Evolutionary conservation across 129 eudicot species (phyloP), one percentile per base, ranked within the genome.

Genomic region (Artemisia annua): DNA sequence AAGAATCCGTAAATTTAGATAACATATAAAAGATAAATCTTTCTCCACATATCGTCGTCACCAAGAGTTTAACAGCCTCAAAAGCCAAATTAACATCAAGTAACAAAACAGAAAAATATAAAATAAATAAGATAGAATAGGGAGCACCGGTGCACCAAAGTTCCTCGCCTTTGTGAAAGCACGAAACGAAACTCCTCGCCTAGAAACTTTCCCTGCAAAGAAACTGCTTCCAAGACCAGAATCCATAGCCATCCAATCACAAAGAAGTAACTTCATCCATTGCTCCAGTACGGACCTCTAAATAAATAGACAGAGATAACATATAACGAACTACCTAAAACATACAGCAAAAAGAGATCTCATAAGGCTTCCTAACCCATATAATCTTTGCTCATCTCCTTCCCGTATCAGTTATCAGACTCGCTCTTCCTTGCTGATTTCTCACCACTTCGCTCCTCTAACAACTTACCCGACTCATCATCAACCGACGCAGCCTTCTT

Each of bases 391-490:
- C n/a, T 30, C 8, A 68, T 52, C 61, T 51, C 26, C 35, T 26
- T 72, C 54, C 78, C 65, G 24, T 57, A 49, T 82, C 83, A 88
- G 39, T 79, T 67, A 81, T 79, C 85, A 0, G 84, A 62, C 11
- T 83, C 87, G 44, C 15, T 77, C 84, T 66, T 85, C 80, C 80
- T 76, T 1, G 62, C 73, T 14, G 70, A 84, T 53, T 79, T 69
- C 11, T 78, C 87, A 2, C 32, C 89, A 30, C 76, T 82, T 66
- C 80, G 78, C 28, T 83, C 92, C 65, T 87, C 88, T 55, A 89
- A 77, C 74, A 87, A 68, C 87, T 80, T 82, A 3, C 90, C 96
- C 44, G 84, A 53, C 65, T 89, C 96, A 71, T 86, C 96, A 75
- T 87, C 96, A 14, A 73, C 75, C 80, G 82, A 84, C 5, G 79